Evolutionary conservation across 106 monocot genomes (phyloP).

Genomic region (Platanthera zijinensis): DNA sequence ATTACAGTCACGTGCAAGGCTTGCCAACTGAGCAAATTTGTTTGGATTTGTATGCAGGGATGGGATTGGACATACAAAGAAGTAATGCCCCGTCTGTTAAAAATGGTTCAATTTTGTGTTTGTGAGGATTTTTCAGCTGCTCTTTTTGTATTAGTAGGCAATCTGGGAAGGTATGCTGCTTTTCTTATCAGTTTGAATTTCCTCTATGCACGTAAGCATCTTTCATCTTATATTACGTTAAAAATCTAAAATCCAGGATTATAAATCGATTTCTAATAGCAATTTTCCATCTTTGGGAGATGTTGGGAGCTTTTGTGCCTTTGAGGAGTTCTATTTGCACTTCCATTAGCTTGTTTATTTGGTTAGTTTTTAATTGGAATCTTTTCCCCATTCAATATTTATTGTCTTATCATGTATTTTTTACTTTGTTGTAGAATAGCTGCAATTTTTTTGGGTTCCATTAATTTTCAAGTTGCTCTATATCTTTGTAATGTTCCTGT

Average conservation of each 20-base stretch:
- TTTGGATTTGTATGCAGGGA: slow-evolving; percentile 25
- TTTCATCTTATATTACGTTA: no score
- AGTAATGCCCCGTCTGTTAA: slow-evolving; percentile 30
- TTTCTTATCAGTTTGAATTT: not conserved
- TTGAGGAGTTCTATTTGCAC: not conserved
- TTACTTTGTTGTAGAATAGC: not conserved
- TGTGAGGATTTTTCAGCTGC: slow-evolving; percentile 30
- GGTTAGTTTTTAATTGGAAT: not conserved
- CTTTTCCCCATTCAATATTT: no score
- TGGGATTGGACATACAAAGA: slow-evolving; percentile 47
- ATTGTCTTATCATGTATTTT: not conserved
- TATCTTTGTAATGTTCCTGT: not conserved
- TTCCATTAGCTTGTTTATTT: not conserved
- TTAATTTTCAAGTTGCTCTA: not conserved
- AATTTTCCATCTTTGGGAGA: not conserved
- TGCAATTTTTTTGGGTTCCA: not conserved
- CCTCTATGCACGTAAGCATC: not conserved
- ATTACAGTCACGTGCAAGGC: not conserved
- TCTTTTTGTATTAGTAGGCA: slow-evolving; percentile 50
- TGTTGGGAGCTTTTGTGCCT: not conserved
- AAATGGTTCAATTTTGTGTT: slow-evolving; percentile 38
- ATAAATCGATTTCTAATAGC: not conserved
- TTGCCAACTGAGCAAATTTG: not conserved
- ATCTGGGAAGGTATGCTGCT: slow-evolving; percentile 47
- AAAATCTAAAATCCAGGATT: not conserved